Evolutionary conservation across 805 yeast genomes (phyloP).

Genomic region (Tetrapisispora iriomotensis): DNA sequence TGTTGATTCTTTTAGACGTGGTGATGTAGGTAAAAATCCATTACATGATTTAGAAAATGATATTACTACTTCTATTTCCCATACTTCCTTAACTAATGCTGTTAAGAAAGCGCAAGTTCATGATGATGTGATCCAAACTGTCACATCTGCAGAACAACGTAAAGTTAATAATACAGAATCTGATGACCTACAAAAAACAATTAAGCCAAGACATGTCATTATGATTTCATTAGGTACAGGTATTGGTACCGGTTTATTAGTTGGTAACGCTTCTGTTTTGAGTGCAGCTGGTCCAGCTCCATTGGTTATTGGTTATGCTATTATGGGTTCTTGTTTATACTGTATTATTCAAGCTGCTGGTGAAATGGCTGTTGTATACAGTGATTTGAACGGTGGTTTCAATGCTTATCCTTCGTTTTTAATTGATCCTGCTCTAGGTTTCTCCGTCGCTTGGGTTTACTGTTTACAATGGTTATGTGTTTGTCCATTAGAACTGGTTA

Average conservation of each 20-base stretch:
- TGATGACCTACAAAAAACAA: conserved; percentile 32
- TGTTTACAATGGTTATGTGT: conserved; percentile 55
- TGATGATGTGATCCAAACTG: conserved; percentile 12
- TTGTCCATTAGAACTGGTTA: conserved; percentile 56
- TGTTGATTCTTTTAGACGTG: conserved; percentile 35
- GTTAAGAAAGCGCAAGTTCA: not conserved
- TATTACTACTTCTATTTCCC: conserved; percentile 5
- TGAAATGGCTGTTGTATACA: conserved; percentile 60
- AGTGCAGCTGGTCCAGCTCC: conserved; percentile 56
- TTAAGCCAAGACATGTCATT: conserved; percentile 47
- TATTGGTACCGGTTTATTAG: conserved; percentile 67
- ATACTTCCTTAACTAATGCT: conserved; percentile 4
- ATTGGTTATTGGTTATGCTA: conserved; percentile 45
- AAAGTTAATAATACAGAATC: conserved; percentile 13
- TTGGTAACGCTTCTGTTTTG: conserved; percentile 56
- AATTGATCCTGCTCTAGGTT: conserved; percentile 59
- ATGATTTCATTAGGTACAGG: conserved; percentile 71
- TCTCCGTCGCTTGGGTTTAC: conserved; percentile 66
- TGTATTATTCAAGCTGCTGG: conserved; percentile 56
- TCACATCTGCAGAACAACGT: conserved; percentile 23
- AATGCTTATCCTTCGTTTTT: conserved; percentile 52
- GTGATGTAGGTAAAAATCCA: conserved; percentile 19
- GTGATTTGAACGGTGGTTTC: conserved; percentile 50
- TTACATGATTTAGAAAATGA: conserved; percentile 5
- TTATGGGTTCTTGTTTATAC: conserved; percentile 53